These are phyloP conservation scores for Russula vinacea DNA, from an alignment of 768 basidiomycete species.

Conservation along the genomic window DNA sequence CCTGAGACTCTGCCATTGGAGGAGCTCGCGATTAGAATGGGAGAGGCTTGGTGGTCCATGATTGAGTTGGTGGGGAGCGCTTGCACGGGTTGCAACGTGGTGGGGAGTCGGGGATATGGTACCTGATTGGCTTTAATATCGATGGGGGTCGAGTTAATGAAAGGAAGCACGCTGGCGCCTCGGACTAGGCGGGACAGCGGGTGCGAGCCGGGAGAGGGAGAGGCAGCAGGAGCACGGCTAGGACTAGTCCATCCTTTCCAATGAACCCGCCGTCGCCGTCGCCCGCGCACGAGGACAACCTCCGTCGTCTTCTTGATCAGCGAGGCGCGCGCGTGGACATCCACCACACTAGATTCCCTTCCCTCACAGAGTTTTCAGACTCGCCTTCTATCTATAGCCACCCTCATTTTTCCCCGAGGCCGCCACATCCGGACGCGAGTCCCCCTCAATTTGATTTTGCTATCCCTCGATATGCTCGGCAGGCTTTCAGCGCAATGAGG, in stretches of 20 bases:
- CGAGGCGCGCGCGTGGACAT: conserved; percentile 50
- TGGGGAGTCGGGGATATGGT: neutral
- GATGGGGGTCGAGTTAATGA: neutral
- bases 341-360: conserved; percentile 47
- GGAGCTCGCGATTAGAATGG: conserved; percentile 49
- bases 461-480: conserved; percentile 29
- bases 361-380: conserved; percentile 58
- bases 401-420: conserved; percentile 53
- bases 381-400: conserved; percentile 69
- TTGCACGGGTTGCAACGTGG: neutral
- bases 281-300: conserved; percentile 47
- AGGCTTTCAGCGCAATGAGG: conserved; percentile 19
- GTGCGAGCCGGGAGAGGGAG: conserved; percentile 22
- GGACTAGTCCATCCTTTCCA: conserved; percentile 33
- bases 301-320: conserved; percentile 53
- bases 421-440: conserved; percentile 36
- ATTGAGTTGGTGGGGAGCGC: neutral
- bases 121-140: conserved; percentile 16
- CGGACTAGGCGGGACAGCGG: neutral
- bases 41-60: conserved; percentile 20
- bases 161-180: neutral
- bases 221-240: conserved; percentile 3
- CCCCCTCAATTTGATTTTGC: conserved; percentile 36
- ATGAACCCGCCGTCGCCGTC: conserved; percentile 38
- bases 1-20: conserved; percentile 65